Base-by-base conservation (phyloP, 106 monocot genomes). In the Acorus gramineus region DNA sequence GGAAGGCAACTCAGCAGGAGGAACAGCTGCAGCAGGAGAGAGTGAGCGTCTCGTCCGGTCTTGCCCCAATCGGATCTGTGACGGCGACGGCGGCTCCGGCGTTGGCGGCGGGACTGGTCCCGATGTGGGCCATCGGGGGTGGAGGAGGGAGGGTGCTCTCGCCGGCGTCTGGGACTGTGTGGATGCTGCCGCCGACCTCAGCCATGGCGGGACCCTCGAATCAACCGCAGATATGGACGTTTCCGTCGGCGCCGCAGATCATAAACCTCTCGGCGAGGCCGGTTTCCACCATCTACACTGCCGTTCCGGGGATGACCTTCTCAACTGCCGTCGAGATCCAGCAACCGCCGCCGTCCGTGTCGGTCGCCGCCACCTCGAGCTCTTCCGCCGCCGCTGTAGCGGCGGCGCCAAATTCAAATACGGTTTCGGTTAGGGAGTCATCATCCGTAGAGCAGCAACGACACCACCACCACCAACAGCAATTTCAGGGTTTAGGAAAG, bases 171-270 rank as follows among this genome's bases (percentile, higher is more conserved):
- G 60, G 60, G 8, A 46, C 70, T 4, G 12, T 61, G 11, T 61
- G 60, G 61, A 69, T 69, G 69, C 28, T 69, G 42, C 69, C 69
- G 42, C 49, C 5, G 7, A 6, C 59, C 11, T 6, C 61, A 8
- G 61, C 52, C 4, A 7, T 46, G 11, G 46, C 61, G 10, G 70
- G 60, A 47, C 61, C 61, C 14, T 61, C 70, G 3, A 52, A 12
- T 51, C 79, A 69, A 55, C 14, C 74, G n/a, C 74, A 67, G 8
- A 44, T 67, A 12, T 79, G 79, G 79, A 57, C 74, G n/a, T 58
- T 74, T 52, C 79, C 73, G 46, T 6, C 68, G 42, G 46, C 64
- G 13, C 58, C 68, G 4, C 74, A 79, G 47, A 47, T 69, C 52
- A 44, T 74, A 28, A 74, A 69, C 63, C 44, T 79, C 63, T 44